Evolutionary conservation across 2,329 filamentous ascomycete species (phyloP), one percentile per base, ranked within the genome.

Genomic region (Aspergillus terreus): DNA sequence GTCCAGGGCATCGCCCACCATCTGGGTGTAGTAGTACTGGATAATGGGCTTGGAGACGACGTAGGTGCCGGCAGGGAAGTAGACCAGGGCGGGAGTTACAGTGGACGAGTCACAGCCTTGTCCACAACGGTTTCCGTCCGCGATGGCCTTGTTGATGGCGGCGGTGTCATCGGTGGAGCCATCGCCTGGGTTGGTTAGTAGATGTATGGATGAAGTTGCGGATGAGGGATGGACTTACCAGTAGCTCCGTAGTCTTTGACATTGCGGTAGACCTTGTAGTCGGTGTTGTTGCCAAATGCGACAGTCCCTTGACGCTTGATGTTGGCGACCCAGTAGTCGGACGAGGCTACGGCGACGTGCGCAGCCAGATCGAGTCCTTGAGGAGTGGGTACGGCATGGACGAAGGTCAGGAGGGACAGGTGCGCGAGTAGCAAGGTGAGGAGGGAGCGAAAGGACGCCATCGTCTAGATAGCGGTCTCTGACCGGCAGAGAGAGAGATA

Each of bases 21-120:
- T 83, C 70, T 96, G 91, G 9, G 92, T 95, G 77, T 96, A 96
- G 79, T 97, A 97, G 71, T 86, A 87, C 69, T 91, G 87, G 47
- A 91, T 74, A 59, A 97, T 83, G 19, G 92, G 89, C 63, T 78
- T 81, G 67, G 84, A 90, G 61, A 97, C 85, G 15, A 88, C 65
- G 66, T 96, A 97, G 51, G 85, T 95, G 58, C 92, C 92, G 10
- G 89, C 78, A 36, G 91, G 92, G 77, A 97, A 95, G 77, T 95
- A 97, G 48, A 97, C 84, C 12, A 97, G 76, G 23, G 90, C 92
- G 0, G 92, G 92, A 1, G 84, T 83, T n/a, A 82, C 82, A 3
- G 92, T 97, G 30, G 82, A 83, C 1, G 90, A 95, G 67, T 94
- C 88, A 67, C 92, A 97, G 56, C 84, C 83, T 57, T 82, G 68